Percentiles rank a stretch among this genome's conserved stretches.
These are phyloP conservation scores for Fusarium abutilonis DNA, from an alignment of 2,329 filamentous ascomycete genomes.

Conservation along the genomic window DNA sequence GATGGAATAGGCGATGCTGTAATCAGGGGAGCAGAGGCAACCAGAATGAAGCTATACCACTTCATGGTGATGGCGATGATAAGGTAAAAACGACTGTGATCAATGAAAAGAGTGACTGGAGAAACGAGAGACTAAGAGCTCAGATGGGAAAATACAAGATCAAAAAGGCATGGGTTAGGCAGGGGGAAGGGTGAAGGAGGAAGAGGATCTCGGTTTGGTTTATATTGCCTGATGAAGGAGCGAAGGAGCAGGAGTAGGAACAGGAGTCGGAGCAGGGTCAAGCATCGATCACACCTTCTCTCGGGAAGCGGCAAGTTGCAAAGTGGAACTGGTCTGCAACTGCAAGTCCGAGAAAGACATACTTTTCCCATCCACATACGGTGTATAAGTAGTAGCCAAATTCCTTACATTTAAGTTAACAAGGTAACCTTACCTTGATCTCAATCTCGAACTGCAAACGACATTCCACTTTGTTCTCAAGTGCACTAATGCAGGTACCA, in stretches of 20 bases:
- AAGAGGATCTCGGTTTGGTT: slow-evolving; percentile 5
- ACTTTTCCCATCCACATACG: not conserved
- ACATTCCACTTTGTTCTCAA: slow-evolving; percentile 15
- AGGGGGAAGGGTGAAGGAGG: not conserved
- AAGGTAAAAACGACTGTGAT: not conserved
- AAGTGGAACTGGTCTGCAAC: not conserved
- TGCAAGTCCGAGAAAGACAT: slow-evolving; percentile 9
- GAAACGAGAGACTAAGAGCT: slow-evolving; percentile 10
- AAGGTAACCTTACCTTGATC: not conserved
- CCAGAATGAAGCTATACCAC: slow-evolving; percentile 34
- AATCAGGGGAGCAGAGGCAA: slow-evolving; percentile 24
- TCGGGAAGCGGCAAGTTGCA: not conserved
- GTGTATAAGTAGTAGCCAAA: too few relatives aligned
- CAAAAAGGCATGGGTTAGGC: not conserved
- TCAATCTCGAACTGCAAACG: not conserved
- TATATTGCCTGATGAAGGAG: too few relatives aligned
- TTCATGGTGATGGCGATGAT: slow-evolving; percentile 31
- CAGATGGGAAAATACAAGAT: not conserved
- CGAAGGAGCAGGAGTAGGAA: too few relatives aligned
- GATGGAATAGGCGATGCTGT: slow-evolving; percentile 31
- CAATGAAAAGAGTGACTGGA: slow-evolving; percentile 6
- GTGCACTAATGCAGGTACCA: slow-evolving; percentile 32
- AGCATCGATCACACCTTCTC: not conserved
- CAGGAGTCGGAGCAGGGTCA: not conserved
- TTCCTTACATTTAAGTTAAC: slow-evolving; percentile 3